Evolutionary conservation across 768 basidiomycete species (phyloP).

Genomic region (Macrolepiota fuliginosa): DNA sequence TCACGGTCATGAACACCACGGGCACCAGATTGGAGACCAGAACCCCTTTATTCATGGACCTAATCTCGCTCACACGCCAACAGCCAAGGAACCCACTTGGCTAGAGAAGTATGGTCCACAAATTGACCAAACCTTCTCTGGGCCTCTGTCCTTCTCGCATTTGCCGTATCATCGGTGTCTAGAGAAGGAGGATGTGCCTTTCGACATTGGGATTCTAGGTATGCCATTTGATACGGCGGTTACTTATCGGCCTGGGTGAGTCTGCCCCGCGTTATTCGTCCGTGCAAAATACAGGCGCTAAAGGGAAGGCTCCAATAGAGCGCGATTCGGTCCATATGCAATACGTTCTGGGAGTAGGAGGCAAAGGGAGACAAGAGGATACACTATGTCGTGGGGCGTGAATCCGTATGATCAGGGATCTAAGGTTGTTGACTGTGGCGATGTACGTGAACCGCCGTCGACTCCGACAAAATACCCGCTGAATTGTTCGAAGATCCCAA

Average conservation of each 20-base stretch:
- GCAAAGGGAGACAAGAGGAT: conserved; percentile 54
- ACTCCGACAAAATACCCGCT: not conserved
- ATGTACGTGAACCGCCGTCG: conserved; percentile 42
- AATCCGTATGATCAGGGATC: conserved; percentile 60
- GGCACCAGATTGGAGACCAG: not conserved
- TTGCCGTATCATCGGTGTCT: conserved; percentile 73
- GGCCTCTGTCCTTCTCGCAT: conserved; percentile 82
- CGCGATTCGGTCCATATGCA: conserved; percentile 84
- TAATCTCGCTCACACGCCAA: not conserved
- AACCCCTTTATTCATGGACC: conserved; percentile 13
- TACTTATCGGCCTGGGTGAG: conserved; percentile 55
- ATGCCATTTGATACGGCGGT: conserved; percentile 78
- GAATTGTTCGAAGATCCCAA: conserved; percentile 52
- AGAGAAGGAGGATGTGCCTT: conserved; percentile 47
- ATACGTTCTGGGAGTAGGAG: conserved; percentile 79
- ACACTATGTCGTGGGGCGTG: conserved; percentile 69
- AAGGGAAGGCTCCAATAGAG: conserved; percentile 40
- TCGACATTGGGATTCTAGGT: conserved; percentile 80
- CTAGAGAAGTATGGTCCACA: conserved; percentile 72
- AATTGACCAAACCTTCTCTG: conserved; percentile 73
- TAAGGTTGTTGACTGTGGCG: conserved; percentile 80
- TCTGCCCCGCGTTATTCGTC: conserved; percentile 6
- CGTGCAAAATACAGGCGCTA: not conserved
- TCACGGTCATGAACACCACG: not conserved
- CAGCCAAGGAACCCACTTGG: conserved; percentile 42